Base-by-base conservation (phyloP, 192 early-diverging fungal species). In the Coemansia sp. region DNA sequence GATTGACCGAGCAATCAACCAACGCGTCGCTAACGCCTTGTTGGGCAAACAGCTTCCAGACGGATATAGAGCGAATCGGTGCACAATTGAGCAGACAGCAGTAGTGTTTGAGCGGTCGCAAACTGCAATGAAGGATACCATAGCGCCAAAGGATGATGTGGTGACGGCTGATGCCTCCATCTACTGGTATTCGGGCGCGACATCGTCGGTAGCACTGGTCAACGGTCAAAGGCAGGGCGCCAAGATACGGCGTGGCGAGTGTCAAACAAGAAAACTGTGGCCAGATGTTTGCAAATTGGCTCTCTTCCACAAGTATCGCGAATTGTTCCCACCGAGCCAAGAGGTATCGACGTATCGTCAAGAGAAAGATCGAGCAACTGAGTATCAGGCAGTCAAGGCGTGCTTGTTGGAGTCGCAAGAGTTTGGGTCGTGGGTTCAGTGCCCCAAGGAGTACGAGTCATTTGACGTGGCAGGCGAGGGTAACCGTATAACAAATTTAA, bases 1-100 rank as follows among this genome's bases (percentile, higher is more conserved):
- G 3, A 67, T 95, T 21, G 72, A 86, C 16, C 82, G 93, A 23
- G 93, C 96, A 0, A 73, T 97, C 3, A 85, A 85, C 62, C 71
- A 70, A 7, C 72, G 95, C 2, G 33, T 70, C 23, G 21, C 53
- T 32, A 19, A n/a, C 28, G 40, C 59, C 11, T 40, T 61, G 9
- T 1, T 37, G 26, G 59, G 6, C 37, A 37, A 40, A 4, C n/a
- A 16, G 1, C 44, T 69, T 28, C 21, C 26, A 19, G 50, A 66
- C 62, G 69, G 17, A 55, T 80, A 50, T 30, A 49, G 42, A 14
- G 46, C 47, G n/a, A 72, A 63, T 23, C 37, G 62, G 40, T 68
- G 78, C 76, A 38, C 35, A 39, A 26, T 80, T 37, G 7, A 23
- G 0, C 19, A 17, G 2, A 76, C 82, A 33, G 26, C 39, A 5